A percentile compares a stretch with the other conserved stretches of the same genome.
Conservation (phyloP, 352 stramenopile genomes). For the Globisporangium carolinianum region DNA sequence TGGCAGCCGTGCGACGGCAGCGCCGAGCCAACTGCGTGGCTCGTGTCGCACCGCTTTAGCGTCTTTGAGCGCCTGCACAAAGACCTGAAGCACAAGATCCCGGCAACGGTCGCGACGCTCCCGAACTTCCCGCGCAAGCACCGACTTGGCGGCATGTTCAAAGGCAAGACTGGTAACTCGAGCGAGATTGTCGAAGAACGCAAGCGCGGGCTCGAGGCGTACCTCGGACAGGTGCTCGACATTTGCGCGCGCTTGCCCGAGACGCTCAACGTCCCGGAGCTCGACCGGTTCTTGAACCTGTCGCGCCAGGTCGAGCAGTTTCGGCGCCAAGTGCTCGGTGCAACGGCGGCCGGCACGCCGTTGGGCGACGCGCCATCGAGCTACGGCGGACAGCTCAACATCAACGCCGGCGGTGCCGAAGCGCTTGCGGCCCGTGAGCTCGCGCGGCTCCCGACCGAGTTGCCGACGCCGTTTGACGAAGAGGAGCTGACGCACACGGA, state of each 20-base stretch:
- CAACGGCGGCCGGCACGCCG: constrained; percentile 19
- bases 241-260: constrained; percentile 74
- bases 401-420: constrained; percentile 66
- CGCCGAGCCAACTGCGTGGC: constrained; percentile 43
- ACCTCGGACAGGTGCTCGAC: constrained; percentile 78
- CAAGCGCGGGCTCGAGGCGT: constrained; percentile 74
- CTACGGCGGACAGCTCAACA: constrained; percentile 41
- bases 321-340: constrained; percentile 52
- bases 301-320: constrained; percentile 83
- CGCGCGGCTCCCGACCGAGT: constrained; percentile 68
- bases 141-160: constrained; percentile 77
- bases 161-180: constrained; percentile 81
- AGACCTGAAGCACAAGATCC: constrained; percentile 70
- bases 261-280: constrained; percentile 75
- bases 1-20: constrained; percentile 69
- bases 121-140: constrained; percentile 80
- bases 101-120: constrained; percentile 47
- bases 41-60: constrained; percentile 68
- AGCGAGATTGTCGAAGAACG: constrained; percentile 81
- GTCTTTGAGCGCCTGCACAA: constrained; percentile 72
- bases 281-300: constrained; percentile 83
- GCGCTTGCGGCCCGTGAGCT: constrained; percentile 74
- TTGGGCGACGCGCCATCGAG: constrained; percentile 8
- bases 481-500: constrained; percentile 83
- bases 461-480: constrained; percentile 80